These are phyloP conservation scores for Myriangium duriaei DNA, from an alignment of 2,329 filamentous ascomycete genomes.

Conservation along the genomic window DNA sequence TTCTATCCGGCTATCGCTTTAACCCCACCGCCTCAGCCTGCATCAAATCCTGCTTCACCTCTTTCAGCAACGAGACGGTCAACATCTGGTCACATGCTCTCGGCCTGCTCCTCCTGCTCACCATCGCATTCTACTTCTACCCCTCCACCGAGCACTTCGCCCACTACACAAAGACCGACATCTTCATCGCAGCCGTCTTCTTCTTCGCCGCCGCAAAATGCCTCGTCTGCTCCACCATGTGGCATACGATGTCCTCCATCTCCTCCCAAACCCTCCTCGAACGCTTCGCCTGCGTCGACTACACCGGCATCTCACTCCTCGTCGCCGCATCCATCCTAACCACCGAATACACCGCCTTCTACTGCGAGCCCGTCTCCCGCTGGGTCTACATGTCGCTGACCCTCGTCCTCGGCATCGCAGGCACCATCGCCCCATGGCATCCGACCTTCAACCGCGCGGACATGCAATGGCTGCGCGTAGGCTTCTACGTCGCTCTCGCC, in stretches of 20 bases:
- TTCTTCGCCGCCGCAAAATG: slow-evolving; percentile 95
- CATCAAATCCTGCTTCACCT: slow-evolving; percentile 59
- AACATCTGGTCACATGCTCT: slow-evolving; percentile 97
- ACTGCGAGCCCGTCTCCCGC: slow-evolving; percentile 82
- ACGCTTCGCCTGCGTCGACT: slow-evolving; percentile 94
- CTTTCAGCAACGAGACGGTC: slow-evolving; percentile 78
- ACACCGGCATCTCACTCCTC: slow-evolving; percentile 89
- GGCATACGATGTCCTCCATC: slow-evolving; percentile 98
- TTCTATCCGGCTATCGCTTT: slow-evolving; percentile 84
- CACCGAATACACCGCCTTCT: slow-evolving; percentile 96
- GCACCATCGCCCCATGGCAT: slow-evolving; percentile 90
- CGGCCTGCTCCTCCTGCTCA: slow-evolving; percentile 74
- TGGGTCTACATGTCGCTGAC: slow-evolving; percentile 79
- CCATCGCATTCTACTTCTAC: slow-evolving; percentile 92
- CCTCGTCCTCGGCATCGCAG: slow-evolving; percentile 66
- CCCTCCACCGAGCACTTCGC: slow-evolving; percentile 77
- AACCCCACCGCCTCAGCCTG: slow-evolving; percentile 83
- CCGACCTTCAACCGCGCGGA: slow-evolving; percentile 85
- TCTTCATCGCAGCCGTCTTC: slow-evolving; percentile 85
- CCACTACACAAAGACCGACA: slow-evolving; percentile 73
- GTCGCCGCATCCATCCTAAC: slow-evolving; percentile 96
- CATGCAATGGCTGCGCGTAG: slow-evolving; percentile 85
- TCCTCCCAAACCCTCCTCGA: slow-evolving; percentile 82
- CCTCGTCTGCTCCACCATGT: slow-evolving; percentile 85
- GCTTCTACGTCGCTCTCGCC: slow-evolving; percentile 79